phyloP scores from a whole-genome alignment of 352 stramenopile genomes.

The Phytopythium chamaehyphon region DNA sequence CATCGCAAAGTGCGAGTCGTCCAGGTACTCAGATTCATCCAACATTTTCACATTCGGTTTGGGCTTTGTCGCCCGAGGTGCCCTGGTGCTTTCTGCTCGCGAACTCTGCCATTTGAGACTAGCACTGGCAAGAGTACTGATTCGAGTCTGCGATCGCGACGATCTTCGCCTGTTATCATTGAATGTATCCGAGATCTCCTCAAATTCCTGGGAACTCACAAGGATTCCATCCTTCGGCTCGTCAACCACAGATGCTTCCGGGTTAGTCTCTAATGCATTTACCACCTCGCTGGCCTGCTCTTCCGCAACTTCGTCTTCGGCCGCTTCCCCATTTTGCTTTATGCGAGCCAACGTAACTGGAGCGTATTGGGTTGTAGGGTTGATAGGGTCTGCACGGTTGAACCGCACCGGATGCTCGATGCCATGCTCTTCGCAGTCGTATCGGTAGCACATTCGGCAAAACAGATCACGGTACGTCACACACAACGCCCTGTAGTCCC shows the following conservation, averaged over 20 bases:
- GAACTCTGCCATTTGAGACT: slow-evolving; percentile 39
- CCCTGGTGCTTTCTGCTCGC: slow-evolving; percentile 14
- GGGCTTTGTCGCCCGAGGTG: slow-evolving; percentile 16
- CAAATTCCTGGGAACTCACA: slow-evolving; percentile 5
- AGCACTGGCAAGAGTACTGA: slow-evolving; percentile 46
- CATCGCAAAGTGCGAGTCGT: slow-evolving; percentile 46
- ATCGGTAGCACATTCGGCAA: slow-evolving; percentile 91
- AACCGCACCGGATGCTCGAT: slow-evolving; percentile 71
- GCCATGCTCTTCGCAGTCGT: slow-evolving; percentile 90
- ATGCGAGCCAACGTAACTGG: slow-evolving; percentile 13
- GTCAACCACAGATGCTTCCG: slow-evolving; percentile 5
- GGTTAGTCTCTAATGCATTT: not conserved
- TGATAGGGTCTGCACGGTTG: slow-evolving; percentile 54
- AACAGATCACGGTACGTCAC: slow-evolving; percentile 91
- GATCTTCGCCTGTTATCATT: slow-evolving; percentile 52
- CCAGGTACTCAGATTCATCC: slow-evolving; percentile 64
- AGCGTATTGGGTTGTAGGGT: slow-evolving; percentile 44
- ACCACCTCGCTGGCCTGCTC: not conserved
- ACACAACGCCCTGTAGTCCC: slow-evolving; percentile 66
- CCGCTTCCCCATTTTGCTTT: no score
- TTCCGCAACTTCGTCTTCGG: not conserved
- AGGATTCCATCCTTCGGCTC: slow-evolving; percentile 6
- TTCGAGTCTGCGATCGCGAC: slow-evolving; percentile 45
- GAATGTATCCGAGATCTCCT: slow-evolving; percentile 3
- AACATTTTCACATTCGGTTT: slow-evolving; percentile 21